Evolutionary conservation across 257 asterid genomes (phyloP), one percentile per base, ranked within the genome.

Genomic region (Anisodus acutangulus): DNA sequence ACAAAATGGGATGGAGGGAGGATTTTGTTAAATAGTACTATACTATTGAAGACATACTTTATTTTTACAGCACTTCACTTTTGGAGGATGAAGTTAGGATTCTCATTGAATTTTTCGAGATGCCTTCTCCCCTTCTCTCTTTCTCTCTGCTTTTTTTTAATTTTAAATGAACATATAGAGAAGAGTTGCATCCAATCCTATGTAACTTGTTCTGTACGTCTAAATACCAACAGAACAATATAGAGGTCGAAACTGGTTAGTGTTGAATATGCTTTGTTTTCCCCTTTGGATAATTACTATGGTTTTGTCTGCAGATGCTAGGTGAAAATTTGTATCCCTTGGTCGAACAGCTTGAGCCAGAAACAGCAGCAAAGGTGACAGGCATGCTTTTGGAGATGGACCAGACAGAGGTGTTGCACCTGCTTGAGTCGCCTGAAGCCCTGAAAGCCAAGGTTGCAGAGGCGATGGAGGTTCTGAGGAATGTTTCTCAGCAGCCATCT

Each of bases 331-430:
- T 94, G 54, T 92, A 89, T 83, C 97, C 97, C 5, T 90, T 92
- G 17, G 94, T 94, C 4, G 91, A 91, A 64, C 89, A 92, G 86
- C 51, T 93, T 68, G 96, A 89, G 90, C 95, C 90, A 2, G 94
- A 89, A 43, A 86, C 88, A 39, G 97, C 97, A 0, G 92, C 90
- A 17, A 91, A 91, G 83, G 93, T 93, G n/a, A 94, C 97, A 2
- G 92, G 91, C 59, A 93, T 92, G 96, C 92, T 93, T 45, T 78
- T 94, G 86, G 96, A 92, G 80, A 93, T 93, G 96, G 98, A 92
- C 51, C 93, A 91, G 84, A 90, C 93, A 0, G 95, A 92, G 83
- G 95, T 94, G 3, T 58, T 92, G 19, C 95, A 91, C 85, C 82
- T 94, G 92, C 89, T 94, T 0, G 96, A 92, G 78, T 94, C 98